phyloP scores from a whole-genome alignment of 257 asterid species.

The Solanum paucissectum region DNA sequence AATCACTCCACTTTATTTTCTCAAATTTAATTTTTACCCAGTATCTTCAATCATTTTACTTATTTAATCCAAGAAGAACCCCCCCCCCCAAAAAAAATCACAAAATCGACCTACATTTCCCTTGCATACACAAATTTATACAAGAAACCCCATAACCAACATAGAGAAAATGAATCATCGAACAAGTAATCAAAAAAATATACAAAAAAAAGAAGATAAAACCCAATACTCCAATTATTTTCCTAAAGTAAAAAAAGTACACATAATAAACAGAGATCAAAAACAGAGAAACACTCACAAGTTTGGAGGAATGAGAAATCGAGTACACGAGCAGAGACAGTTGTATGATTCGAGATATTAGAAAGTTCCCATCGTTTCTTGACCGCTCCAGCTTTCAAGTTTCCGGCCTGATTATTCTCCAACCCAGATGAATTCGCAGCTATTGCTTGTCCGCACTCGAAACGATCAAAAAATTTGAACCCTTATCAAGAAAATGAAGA shows the following conservation, averaged over 20 bases:
- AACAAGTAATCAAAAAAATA: neutral
- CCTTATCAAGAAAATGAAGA: too few species aligned
- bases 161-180: neutral
- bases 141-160: neutral
- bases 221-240: neutral
- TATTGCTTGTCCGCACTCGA: slow-evolving; percentile 48
- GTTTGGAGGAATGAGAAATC: slow-evolving; percentile 34
- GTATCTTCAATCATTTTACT: too few species aligned
- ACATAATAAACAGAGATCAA: neutral
- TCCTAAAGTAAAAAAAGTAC: neutral
- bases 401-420: slow-evolving; percentile 22
- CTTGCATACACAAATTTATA: too few species aligned
- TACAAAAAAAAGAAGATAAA: neutral
- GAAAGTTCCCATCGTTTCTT: slow-evolving; percentile 73
- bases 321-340: slow-evolving; percentile 21
- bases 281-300: slow-evolving; percentile 27
- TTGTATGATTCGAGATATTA: slow-evolving; percentile 57
- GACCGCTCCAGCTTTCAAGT: slow-evolving; percentile 17
- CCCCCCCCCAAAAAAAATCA: too few species aligned
- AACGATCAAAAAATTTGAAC: neutral
- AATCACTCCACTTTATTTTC: too few species aligned
- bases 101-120: neutral
- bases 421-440: neutral
- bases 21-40: too few species aligned
- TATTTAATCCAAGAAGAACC: too few species aligned